These are phyloP conservation scores for Clitopilus hobsonii DNA, from an alignment of 768 basidiomycete species.

Conservation along the genomic window DNA sequence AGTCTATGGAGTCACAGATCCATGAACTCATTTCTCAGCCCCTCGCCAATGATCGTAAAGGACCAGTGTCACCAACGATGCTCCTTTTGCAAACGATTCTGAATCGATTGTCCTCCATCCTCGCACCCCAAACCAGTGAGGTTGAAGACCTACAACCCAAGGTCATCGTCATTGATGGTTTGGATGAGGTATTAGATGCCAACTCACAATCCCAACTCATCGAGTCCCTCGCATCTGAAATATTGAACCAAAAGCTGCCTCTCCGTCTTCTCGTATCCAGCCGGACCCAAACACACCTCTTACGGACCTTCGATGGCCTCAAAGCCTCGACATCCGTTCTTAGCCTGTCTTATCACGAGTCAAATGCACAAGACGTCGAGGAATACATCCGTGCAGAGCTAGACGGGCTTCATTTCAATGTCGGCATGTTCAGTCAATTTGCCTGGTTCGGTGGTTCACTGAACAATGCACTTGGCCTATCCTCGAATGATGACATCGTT, in stretches of 20 bases:
- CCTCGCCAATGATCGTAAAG: not conserved
- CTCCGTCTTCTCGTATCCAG: not conserved
- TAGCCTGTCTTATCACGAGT: too few relatives aligned
- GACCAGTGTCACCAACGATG: not conserved
- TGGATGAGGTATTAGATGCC: not conserved
- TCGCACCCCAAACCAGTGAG: not conserved
- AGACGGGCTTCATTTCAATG: too few relatives aligned
- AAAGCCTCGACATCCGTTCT: too few relatives aligned
- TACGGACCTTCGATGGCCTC: not conserved
- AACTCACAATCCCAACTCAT: not conserved
- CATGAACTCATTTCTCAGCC: not conserved
- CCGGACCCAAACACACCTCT: not conserved
- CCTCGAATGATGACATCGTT: too few relatives aligned
- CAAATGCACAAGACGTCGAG: too few relatives aligned
- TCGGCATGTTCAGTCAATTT: too few relatives aligned
- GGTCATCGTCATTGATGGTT: not conserved
- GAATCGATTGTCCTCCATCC: not conserved
- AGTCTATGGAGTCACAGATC: not conserved
- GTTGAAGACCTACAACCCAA: not conserved
- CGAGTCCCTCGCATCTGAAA: not conserved
- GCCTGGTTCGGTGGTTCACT: too few relatives aligned
- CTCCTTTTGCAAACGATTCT: not conserved
- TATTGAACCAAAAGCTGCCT: not conserved
- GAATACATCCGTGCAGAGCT: too few relatives aligned
- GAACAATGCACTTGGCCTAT: too few relatives aligned